Conservation (phyloP, 208 protist genomes). For the Leishmania lainsoni region DNA sequence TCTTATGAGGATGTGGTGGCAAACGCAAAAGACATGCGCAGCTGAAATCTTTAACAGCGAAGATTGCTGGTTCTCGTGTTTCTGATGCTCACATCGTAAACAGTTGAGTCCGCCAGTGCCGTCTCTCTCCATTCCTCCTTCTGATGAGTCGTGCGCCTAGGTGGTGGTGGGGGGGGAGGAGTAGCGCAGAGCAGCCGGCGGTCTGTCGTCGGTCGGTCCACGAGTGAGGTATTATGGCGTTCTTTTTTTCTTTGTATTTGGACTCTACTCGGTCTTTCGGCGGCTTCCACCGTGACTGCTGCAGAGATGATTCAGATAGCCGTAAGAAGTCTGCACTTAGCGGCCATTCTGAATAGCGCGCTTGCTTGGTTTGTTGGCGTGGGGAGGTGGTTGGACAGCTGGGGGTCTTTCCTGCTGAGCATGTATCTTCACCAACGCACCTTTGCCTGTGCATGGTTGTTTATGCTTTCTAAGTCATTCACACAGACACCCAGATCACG, state of each 20-base stretch:
- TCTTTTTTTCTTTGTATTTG: background rate
- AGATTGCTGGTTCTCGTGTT: background rate
- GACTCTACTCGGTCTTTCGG: background rate
- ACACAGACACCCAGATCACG: background rate
- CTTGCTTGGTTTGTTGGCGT: background rate
- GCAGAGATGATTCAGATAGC: background rate
- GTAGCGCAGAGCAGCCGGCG: background rate
- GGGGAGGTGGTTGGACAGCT: background rate
- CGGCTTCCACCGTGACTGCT: background rate
- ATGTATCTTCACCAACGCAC: background rate
- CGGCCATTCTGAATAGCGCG: background rate
- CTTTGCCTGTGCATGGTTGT: background rate
- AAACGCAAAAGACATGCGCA: slow-evolving; percentile 90
- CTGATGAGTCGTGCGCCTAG: background rate
- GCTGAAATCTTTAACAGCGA: slow-evolving; percentile 23
- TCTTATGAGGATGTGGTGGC: slow-evolving; percentile 77
- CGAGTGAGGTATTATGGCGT: background rate
- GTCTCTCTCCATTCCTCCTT: background rate
- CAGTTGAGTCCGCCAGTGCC: background rate
- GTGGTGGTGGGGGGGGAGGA: background rate
- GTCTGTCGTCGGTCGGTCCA: background rate
- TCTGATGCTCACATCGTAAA: background rate
- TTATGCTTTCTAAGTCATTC: background rate
- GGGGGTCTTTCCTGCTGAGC: background rate
- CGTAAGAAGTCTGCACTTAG: background rate